Evolutionary conservation across 176 grass and related monocot genomes (phyloP), one percentile per base, ranked within the genome.

Genomic region (Eleusine coracana): DNA sequence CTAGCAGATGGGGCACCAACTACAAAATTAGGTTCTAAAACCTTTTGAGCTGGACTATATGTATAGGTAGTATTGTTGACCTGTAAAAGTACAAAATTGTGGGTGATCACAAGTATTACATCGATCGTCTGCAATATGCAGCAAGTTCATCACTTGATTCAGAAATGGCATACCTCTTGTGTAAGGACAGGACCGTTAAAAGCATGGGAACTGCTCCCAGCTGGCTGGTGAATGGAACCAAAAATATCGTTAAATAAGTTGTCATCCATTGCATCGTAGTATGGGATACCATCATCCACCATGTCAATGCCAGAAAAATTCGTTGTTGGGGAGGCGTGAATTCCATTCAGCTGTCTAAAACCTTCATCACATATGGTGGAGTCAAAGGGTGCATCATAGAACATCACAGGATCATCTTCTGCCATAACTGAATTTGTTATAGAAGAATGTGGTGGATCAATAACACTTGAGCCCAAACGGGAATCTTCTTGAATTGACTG

Each of bases 251-350:
- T 79, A 85, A 83, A 85, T 56, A 88, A 86, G 69, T 87, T 86
- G 80, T 90, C 91, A 73, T 98, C 96, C 8, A 88, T 60, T 5
- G 96, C 88, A 77, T 98, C 91, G 39, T 89, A 98, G 86, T 78
- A 95, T 13, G 75, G 63, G 64, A 90, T 65, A 49, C 61, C 84
- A 73, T 95, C 91, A 60, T 95, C 90, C 69, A 88, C 64, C 52
- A 90, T 82, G 69, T 86, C 91, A 72, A 84, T 79, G 52, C 75
- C 84, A 76, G 86, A 89, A 54, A 80, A 62, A 80, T 80, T 88
- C 38, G 79, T 74, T 48, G 79, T 42, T 42, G 87, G 51, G 13
- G 88, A 91, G 80, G 77, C 55, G 15, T 89, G 29, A 75, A 87
- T 60, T 21, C 84, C 85, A 83, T 91, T 90, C 67, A 81, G 21